Evolutionary conservation across 2,329 filamentous ascomycete genomes (phyloP).

Genomic region (Stachybotrys echinatus): DNA sequence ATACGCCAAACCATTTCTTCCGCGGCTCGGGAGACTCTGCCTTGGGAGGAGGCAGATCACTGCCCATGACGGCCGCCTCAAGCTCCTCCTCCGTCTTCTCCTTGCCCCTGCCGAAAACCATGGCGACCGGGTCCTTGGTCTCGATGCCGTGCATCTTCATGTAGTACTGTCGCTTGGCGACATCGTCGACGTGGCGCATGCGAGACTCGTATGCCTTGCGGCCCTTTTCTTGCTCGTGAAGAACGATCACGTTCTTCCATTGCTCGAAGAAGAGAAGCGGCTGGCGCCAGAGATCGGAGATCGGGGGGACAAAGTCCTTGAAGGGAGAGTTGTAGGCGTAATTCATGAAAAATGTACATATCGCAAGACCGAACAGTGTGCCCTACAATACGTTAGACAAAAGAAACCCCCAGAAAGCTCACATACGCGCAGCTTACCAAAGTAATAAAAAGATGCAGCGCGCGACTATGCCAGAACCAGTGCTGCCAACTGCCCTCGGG

Average conservation of each 20-base stretch:
- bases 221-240: slow-evolving; percentile 70
- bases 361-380: slow-evolving; percentile 63
- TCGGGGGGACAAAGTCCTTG: slow-evolving; percentile 69
- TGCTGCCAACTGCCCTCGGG: slow-evolving; percentile 75
- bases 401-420: not conserved
- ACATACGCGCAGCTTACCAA: slow-evolving; percentile 51
- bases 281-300: slow-evolving; percentile 61
- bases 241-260: slow-evolving; percentile 65
- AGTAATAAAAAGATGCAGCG: slow-evolving; percentile 76
- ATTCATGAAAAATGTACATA: slow-evolving; percentile 70
- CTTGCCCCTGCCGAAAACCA: slow-evolving; percentile 33
- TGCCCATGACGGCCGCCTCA: slow-evolving; percentile 29
- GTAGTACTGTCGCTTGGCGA: slow-evolving; percentile 80
- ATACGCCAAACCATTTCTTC: slow-evolving; percentile 84
- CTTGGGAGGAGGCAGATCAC: slow-evolving; percentile 22
- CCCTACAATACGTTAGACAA: slow-evolving; percentile 34
- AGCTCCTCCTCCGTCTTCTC: slow-evolving; percentile 27
- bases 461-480: slow-evolving; percentile 74
- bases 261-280: slow-evolving; percentile 63
- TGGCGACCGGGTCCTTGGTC: slow-evolving; percentile 49
- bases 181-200: slow-evolving; percentile 72
- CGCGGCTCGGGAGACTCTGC: slow-evolving; percentile 27
- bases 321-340: slow-evolving; percentile 77
- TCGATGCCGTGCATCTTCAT: slow-evolving; percentile 81
- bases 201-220: slow-evolving; percentile 66